Evolutionary conservation across 345 rosid species (phyloP), one percentile per base, ranked within the genome.

Genomic region (Moricandia moricandioides): DNA sequence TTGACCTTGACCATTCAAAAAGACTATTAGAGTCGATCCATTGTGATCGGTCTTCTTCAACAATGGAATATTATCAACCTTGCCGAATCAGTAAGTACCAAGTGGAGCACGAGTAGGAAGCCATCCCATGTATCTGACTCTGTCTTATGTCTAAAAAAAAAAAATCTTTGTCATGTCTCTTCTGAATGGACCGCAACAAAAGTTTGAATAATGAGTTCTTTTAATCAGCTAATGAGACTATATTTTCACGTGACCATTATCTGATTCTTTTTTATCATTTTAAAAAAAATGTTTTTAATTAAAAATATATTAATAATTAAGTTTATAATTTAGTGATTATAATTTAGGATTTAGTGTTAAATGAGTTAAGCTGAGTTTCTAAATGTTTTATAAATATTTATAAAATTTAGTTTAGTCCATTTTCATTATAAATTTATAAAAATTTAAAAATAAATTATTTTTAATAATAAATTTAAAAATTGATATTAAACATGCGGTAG

Each of bases 1-100:
- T 78, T 78, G 81, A 78, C 81, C 77, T 65, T 66, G 81, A 71
- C 81, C 76, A 64, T 70, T 76, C 70, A 76, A 12, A 21, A 69
- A 30, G 74, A 69, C 37, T 26, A 29, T 21, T 29, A 35, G 70
- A 52, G 59, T 76, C 71, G 61, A 69, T 68, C 67, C 34, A 39
- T 9, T 29, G 64, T 75, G 67, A 33, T 61, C 8, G 49, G 49
- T 56, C 54, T 70, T 64, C 60, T 33, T 56, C 69, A 75, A 16
- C 70, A 70, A 71, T 77, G 77, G 81, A 78, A 78, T 65, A 18
- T 31, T 59, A 78, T 78, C 77, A 6, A 21, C 45, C 77, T 10
- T 27, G 4, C 29, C 72, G 14, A 65, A 65, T 71, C n/a, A 11
- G 5, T n/a, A 0, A 1, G 8, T 2, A 56, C 72, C 81, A 66